Evolutionary conservation across 2,329 filamentous ascomycete genomes (phyloP).

Genomic region (Amphichorda felina): DNA sequence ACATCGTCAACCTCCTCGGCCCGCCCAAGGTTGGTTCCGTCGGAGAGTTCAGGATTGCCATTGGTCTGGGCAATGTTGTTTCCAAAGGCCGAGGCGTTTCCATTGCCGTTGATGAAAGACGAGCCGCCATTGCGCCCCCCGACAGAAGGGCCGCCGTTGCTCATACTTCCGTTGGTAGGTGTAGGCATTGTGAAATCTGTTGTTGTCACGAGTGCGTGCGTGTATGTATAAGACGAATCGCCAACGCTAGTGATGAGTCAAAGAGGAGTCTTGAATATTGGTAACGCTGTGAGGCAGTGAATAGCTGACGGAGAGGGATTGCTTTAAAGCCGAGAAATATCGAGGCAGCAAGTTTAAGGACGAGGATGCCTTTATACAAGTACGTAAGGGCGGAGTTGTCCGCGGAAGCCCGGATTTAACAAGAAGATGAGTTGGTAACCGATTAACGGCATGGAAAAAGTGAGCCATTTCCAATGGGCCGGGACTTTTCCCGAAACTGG

Average conservation of each 20-base stretch:
- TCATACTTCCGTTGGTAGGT: neutral
- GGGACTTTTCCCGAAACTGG: neutral
- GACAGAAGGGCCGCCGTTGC: slow-evolving; percentile 3
- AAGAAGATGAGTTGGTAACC: neutral
- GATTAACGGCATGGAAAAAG: neutral
- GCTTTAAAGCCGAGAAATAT: neutral
- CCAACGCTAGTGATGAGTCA: neutral
- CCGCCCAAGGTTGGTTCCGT: slow-evolving; percentile 16
- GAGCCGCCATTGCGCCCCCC: slow-evolving; percentile 1
- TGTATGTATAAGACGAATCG: neutral
- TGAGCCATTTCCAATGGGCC: neutral
- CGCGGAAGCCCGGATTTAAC: neutral
- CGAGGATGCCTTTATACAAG: no score
- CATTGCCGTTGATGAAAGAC: slow-evolving; percentile 5
- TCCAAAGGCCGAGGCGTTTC: slow-evolving; percentile 4
- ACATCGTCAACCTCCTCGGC: slow-evolving; percentile 35
- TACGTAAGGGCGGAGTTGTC: neutral
- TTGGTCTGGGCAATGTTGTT: slow-evolving; percentile 3
- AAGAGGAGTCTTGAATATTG: no score
- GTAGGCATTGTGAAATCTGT: slow-evolving; percentile 3
- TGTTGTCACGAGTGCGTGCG: neutral
- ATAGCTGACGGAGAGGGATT: neutral
- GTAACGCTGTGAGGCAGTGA: neutral
- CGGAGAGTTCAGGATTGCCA: slow-evolving; percentile 4
- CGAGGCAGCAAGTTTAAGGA: no score